Evolutionary conservation across 768 basidiomycete genomes (phyloP), one percentile per base, ranked within the genome.

Genomic region (Holtermannia corniformis): DNA sequence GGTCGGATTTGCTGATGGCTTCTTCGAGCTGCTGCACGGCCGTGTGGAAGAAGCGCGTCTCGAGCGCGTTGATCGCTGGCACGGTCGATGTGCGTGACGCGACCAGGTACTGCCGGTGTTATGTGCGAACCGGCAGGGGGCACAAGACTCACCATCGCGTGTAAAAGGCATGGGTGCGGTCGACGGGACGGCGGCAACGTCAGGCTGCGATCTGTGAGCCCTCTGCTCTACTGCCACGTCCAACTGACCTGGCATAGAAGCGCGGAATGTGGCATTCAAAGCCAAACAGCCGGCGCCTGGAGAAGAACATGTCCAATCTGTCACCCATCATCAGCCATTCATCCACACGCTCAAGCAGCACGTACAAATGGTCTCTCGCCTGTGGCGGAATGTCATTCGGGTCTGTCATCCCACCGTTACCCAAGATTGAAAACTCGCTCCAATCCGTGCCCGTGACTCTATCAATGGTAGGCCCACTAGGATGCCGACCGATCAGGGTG

Each of bases 241-340:
- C 14, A 5, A 53, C 65, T 50, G 27, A 67, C 63, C 56, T 60
- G 13, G 66, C 63, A 32, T 59, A 58, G 52, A 68, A 68, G 7
- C 66, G 49, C 12, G 66, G 66, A 16, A 68, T 54, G 44, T 65
- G 63, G 49, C 63, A 52, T 41, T 65, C 58, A 24, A 61, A 61
- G 1, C 60, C 62, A 46, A 65, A 61, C 22, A 63, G 24, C 19
- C 57, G 49, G 56, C 65, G 61, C 1, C 55, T 47, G 0, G 61
- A 50, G 47, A 68, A 68, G 55, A 68, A 68, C 14, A 65, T 32
- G 26, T 68, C 66, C 3, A 68, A 56, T 37, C 65, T 67, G 46
- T 4, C 14, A 14, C 20, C 46, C 7, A 44, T 27, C 19, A 59
- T 28, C 16, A 16, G 26, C n/a, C n/a, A n/a, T n/a, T n/a, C n/a